These are phyloP conservation scores for Tricholoma matsutake DNA, from an alignment of 768 basidiomycete species.

Conservation along the genomic window DNA sequence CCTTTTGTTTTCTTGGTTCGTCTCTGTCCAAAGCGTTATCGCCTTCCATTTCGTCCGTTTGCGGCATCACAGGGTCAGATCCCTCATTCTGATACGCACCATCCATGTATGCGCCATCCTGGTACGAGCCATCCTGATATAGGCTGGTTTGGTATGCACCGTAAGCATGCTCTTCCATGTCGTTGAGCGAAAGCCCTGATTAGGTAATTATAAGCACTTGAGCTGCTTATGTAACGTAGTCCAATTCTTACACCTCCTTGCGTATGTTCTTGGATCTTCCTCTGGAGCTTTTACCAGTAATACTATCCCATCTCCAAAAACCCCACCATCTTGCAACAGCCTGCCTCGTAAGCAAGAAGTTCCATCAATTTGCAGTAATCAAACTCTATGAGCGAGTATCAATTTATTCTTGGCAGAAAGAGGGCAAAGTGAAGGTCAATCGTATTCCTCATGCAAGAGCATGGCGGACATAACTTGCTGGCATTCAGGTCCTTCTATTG, in stretches of 20 bases:
- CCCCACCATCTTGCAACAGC: conserved; percentile 48
- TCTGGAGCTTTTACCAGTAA: conserved; percentile 56
- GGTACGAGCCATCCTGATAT: conserved; percentile 11
- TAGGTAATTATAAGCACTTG: not conserved
- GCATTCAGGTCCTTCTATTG: conserved; percentile 52
- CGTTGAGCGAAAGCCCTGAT: no score
- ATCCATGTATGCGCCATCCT: conserved; percentile 17
- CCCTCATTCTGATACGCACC: conserved; percentile 15
- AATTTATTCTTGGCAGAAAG: conserved; percentile 71
- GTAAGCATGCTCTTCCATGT: conserved; percentile 32
- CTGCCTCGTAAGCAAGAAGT: conserved; percentile 58
- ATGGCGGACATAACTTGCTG: not conserved
- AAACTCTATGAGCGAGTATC: conserved; percentile 55
- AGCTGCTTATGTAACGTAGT: no score
- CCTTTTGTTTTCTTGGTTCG: conserved; percentile 37
- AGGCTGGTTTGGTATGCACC: conserved; percentile 16
- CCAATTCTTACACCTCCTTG: no score
- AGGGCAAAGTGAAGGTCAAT: conserved; percentile 56
- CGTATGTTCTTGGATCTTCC: conserved; percentile 56
- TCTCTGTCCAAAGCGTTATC: conserved; percentile 32
- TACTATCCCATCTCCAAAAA: conserved; percentile 49
- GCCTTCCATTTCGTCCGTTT: conserved; percentile 35
- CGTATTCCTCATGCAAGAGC: not conserved
- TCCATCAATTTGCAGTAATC: conserved; percentile 47
- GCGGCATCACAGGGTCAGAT: conserved; percentile 36